phyloP scores from a whole-genome alignment of 2,329 filamentous ascomycete species.

The Fusarium sp. region DNA sequence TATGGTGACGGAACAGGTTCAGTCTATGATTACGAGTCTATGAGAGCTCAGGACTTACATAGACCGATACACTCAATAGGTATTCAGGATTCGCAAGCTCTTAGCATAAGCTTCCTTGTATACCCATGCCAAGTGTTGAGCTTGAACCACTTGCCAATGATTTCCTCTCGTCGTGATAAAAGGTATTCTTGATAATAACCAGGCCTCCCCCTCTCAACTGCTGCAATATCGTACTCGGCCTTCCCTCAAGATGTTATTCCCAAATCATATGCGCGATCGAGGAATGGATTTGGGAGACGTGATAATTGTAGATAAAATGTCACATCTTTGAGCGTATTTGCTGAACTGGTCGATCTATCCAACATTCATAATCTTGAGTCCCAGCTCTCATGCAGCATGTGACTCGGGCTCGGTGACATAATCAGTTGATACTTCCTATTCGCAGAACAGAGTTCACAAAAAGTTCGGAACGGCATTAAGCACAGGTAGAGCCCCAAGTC shows the following conservation, averaged over 20 bases:
- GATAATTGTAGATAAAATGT: background rate
- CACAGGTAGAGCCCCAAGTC: no score
- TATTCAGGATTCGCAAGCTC: constrained; percentile 55
- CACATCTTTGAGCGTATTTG: background rate
- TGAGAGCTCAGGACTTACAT: constrained; percentile 17
- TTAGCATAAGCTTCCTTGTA: constrained; percentile 42
- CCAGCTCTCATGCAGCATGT: background rate
- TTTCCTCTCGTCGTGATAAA: constrained; percentile 61
- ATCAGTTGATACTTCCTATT: no score
- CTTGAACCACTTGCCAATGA: constrained; percentile 47
- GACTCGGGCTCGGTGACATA: no score
- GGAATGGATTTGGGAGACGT: background rate
- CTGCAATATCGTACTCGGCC: no score
- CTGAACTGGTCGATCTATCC: background rate
- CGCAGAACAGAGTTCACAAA: no score
- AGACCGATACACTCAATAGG: constrained; percentile 64
- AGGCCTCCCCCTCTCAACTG: no score
- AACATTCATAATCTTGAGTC: background rate
- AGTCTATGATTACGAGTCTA: no score
- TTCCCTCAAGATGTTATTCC: no score
- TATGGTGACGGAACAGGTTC: constrained; percentile 55
- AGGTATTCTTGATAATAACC: constrained; percentile 61
- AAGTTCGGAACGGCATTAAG: no score
- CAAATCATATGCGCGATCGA: background rate
- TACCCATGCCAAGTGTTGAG: constrained; percentile 12